phyloP scores from a whole-genome alignment of 2,329 filamentous ascomycete species.

The Botrytis porri region DNA sequence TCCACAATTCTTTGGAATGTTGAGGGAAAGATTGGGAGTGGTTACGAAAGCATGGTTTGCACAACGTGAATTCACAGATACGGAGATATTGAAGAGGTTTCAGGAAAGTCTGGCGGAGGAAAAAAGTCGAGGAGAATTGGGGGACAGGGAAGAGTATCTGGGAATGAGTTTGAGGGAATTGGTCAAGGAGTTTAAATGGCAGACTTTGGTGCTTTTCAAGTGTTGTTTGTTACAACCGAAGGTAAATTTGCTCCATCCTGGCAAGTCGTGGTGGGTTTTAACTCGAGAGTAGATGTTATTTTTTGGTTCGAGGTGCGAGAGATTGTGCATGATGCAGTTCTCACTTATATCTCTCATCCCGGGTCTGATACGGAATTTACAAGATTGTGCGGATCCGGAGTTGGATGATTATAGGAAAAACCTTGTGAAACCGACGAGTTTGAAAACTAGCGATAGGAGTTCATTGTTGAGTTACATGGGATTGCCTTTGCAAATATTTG shows the following conservation, averaged over 20 bases:
- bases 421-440: constrained; percentile 72
- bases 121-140: constrained; percentile 59
- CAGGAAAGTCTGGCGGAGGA: constrained; percentile 80
- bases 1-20: constrained; percentile 83
- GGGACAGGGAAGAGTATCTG: constrained; percentile 81
- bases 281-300: constrained; percentile 76
- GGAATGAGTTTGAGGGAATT: constrained; percentile 86
- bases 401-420: constrained; percentile 78
- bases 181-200: constrained; percentile 90
- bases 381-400: constrained; percentile 93
- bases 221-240: constrained; percentile 92
- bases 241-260: constrained; percentile 48
- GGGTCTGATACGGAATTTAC: constrained; percentile 83
- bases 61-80: constrained; percentile 86
- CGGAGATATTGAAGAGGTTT: constrained; percentile 85
- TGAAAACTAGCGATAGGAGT: constrained; percentile 86
- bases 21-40: constrained; percentile 84
- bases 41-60: constrained; percentile 97
- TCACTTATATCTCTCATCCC: constrained; percentile 93
- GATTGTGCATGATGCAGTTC: constrained; percentile 97
- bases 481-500: constrained; percentile 89
- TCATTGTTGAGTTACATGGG: constrained; percentile 94
- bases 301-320: constrained; percentile 94
- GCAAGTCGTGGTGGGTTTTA: neutral
- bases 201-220: constrained; percentile 91